Conservation (phyloP, 495 filamentous ascomycete species). For the Trichocladium antarcticum region DNA sequence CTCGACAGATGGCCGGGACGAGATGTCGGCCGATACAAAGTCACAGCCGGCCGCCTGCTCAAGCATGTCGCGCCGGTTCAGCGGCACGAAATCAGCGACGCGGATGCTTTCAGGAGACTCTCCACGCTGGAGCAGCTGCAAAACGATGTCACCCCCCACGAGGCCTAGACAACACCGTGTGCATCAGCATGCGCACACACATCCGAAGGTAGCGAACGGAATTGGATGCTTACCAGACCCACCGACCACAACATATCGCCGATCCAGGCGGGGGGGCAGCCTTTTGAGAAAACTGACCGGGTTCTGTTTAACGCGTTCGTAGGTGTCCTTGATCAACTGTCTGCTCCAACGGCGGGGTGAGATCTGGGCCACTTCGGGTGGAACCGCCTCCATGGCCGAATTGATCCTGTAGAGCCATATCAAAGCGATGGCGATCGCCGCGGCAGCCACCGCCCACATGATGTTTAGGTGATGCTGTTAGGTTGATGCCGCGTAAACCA, state of each 20-base stretch:
- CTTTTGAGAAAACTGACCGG: conserved; percentile 39
- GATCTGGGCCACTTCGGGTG: conserved; percentile 31
- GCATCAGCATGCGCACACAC: too few relatives aligned
- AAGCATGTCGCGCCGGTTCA: conserved; percentile 31
- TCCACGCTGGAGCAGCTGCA: conserved; percentile 44
- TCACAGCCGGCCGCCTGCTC: conserved; percentile 30
- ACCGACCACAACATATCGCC: conserved; percentile 49
- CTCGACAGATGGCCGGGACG: conserved; percentile 33
- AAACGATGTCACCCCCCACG: conserved; percentile 46
- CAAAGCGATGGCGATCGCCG: conserved; percentile 20
- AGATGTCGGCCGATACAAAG: conserved; percentile 44
- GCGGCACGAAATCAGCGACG: conserved; percentile 41
- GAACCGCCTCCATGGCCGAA: conserved; percentile 37
- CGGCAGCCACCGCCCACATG: neutral
- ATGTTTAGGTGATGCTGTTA: conserved; percentile 1
- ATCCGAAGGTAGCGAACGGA: neutral
- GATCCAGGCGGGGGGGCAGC: conserved; percentile 42
- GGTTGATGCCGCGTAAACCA: too few relatives aligned
- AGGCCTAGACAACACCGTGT: conserved; percentile 36
- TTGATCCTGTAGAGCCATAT: conserved; percentile 45
- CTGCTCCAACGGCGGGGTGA: conserved; percentile 45
- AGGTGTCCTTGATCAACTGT: conserved; percentile 38
- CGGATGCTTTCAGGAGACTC: conserved; percentile 44
- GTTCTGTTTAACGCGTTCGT: conserved; percentile 33
- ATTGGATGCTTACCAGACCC: conserved; percentile 40